A percentile compares a stretch with the other conserved stretches of the same genome.
Conservation (phyloP, 192 early-diverging fungal species). For the Backusella australiensis region DNA sequence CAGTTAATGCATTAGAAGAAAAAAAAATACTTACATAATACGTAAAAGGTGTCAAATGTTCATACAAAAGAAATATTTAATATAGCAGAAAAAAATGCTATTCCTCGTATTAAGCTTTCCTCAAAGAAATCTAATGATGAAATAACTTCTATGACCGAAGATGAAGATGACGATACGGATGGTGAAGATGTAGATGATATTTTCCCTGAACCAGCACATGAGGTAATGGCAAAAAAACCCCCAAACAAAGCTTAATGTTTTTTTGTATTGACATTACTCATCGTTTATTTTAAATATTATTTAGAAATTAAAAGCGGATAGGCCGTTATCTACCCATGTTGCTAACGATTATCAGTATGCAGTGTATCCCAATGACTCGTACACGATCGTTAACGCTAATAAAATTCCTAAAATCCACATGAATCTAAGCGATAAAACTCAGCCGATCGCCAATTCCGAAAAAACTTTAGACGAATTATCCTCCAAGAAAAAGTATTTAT, state of each 20-base stretch:
- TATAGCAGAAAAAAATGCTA: neutral
- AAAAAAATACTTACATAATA: neutral
- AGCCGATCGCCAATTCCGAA: neutral
- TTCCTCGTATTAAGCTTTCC: neutral
- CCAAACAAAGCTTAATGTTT: neutral
- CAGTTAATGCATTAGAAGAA: neutral
- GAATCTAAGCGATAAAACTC: neutral
- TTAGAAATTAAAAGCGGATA: neutral
- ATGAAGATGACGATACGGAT: conserved; percentile 11
- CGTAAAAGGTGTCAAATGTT: neutral
- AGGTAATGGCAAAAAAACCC: neutral
- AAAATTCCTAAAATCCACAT: neutral
- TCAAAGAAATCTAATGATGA: conserved; percentile 8
- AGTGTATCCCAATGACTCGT: neutral
- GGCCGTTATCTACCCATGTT: neutral
- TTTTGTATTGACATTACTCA: neutral
- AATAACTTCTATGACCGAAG: conserved; percentile 10
- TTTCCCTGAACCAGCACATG: neutral
- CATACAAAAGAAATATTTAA: neutral
- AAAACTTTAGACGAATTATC: neutral
- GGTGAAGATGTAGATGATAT: conserved; percentile 12
- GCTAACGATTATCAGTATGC: neutral
- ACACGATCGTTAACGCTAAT: neutral
- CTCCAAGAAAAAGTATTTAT: neutral
- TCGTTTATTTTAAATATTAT: neutral